Conservation (phyloP, 495 filamentous ascomycete genomes). For the Daldinia childiae region DNA sequence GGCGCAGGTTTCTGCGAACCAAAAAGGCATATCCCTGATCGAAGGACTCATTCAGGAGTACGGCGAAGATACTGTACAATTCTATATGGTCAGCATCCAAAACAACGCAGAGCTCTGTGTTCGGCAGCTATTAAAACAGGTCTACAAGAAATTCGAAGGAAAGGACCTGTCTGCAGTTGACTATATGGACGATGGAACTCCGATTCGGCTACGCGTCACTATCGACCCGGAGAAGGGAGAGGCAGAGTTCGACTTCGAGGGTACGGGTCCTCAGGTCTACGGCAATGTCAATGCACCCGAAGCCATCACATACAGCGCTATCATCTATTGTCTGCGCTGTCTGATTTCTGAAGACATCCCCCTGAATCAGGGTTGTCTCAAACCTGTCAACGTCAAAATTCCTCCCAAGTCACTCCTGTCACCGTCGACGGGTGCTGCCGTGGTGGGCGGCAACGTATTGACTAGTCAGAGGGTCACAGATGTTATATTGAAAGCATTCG, state of each 20-base stretch:
- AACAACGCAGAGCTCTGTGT: conserved; percentile 90
- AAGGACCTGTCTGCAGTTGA: conserved; percentile 79
- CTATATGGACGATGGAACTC: conserved; percentile 93
- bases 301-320: conserved; percentile 92
- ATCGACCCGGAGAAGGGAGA: conserved; percentile 86
- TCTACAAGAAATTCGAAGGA: conserved; percentile 79
- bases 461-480: conserved; percentile 92
- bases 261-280: conserved; percentile 93
- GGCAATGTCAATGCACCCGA: conserved; percentile 95
- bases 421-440: conserved; percentile 86
- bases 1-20: conserved; percentile 94
- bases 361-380: conserved; percentile 94
- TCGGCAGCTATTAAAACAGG: conserved; percentile 80
- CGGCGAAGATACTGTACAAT: conserved; percentile 87
- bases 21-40: conserved; percentile 94
- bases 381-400: conserved; percentile 85
- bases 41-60: conserved; percentile 86
- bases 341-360: conserved; percentile 95
- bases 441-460: conserved; percentile 95
- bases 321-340: conserved; percentile 95
- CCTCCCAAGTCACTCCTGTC: conserved; percentile 84
- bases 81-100: conserved; percentile 96
- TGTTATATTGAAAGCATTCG: conserved; percentile 90
- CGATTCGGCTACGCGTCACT: conserved; percentile 82
- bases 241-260: conserved; percentile 88